These are phyloP conservation scores for Cercophora scortea DNA, from an alignment of 495 filamentous ascomycete species.

Conservation along the genomic window DNA sequence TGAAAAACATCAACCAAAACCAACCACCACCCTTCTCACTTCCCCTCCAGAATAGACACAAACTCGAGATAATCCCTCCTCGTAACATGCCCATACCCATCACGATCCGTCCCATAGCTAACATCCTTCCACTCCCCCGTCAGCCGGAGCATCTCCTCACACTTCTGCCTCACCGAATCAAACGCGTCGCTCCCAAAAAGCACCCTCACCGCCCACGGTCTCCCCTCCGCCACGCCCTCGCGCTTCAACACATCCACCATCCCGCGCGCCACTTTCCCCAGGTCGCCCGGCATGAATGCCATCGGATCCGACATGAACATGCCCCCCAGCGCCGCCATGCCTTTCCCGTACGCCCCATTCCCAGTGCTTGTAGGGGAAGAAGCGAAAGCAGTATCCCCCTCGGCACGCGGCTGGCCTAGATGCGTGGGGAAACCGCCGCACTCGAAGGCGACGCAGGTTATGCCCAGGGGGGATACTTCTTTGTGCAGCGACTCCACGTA, in stretches of 20 bases:
- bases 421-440: constrained; percentile 18
- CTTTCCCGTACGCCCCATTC: constrained; percentile 7
- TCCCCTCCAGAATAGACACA: constrained; percentile 6
- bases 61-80: constrained; percentile 3
- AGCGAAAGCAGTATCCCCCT: neutral
- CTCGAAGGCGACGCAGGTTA: constrained; percentile 16
- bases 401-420: constrained; percentile 14
- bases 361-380: neutral
- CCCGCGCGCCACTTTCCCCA: constrained; percentile 18
- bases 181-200: constrained; percentile 15
- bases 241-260: constrained; percentile 27
- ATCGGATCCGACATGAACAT: constrained; percentile 13
- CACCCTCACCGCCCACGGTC: constrained; percentile 13
- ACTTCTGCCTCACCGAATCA: constrained; percentile 8
- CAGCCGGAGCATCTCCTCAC: constrained; percentile 11
- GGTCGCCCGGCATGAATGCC: constrained; percentile 25
- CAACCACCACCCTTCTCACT: neutral
- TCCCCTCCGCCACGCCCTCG: constrained; percentile 15
- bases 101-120: constrained; percentile 13
- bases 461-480: constrained; percentile 13
- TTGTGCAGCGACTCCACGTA: constrained; percentile 26
- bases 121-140: constrained; percentile 13
- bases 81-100: constrained; percentile 4
- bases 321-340: constrained; percentile 4
- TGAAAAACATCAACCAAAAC: neutral